Conservation (phyloP, 2,329 filamentous ascomycete genomes). For the Ambrosiella xylebori region DNA sequence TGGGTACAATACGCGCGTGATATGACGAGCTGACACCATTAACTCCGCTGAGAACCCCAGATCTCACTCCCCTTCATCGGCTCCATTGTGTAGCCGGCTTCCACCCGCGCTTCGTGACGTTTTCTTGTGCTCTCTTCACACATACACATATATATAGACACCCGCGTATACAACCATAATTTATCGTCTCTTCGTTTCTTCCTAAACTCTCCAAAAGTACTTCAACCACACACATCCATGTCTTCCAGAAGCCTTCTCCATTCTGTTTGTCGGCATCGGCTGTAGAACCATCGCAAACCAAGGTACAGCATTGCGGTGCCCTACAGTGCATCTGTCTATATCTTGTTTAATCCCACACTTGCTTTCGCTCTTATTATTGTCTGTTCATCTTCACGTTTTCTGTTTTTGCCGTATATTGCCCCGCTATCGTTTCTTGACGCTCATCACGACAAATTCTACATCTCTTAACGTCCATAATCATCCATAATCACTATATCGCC, state of each 20-base stretch:
- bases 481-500: not conserved
- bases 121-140: not conserved
- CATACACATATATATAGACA: not conserved
- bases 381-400: not conserved
- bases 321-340: not conserved
- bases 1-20: not conserved
- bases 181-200: not conserved
- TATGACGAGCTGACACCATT: not conserved
- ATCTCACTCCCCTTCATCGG: not conserved
- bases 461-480: not conserved
- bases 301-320: not conserved
- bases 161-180: not conserved
- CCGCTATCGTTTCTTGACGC: not conserved
- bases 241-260: conserved; percentile 1
- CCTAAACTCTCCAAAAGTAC: not conserved
- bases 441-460: not conserved
- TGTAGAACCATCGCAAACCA: not conserved
- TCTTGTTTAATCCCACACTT: not conserved
- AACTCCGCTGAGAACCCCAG: not conserved
- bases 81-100: not conserved
- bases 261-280: not conserved
- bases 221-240: not conserved
- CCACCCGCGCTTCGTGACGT: not conserved
- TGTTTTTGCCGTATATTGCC: not conserved
- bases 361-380: not conserved